These are phyloP conservation scores for Vaccinium macrocarpon DNA, from an alignment of 148 eudicot genomes.

Conservation along the genomic window DNA sequence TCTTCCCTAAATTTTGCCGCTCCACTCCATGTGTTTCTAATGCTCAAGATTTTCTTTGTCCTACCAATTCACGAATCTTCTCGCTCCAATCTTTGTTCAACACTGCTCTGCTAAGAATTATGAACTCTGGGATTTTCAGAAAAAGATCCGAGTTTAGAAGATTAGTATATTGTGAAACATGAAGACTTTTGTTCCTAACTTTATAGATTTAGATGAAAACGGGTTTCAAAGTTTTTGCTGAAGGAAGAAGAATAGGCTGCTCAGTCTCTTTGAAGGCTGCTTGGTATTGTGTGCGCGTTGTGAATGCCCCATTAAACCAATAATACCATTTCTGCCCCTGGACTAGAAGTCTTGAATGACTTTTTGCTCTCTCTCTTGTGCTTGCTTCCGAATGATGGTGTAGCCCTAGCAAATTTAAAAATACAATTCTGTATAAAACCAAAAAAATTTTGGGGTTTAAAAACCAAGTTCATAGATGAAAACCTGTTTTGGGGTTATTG, in stretches of 20 bases:
- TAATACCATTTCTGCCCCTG: too few relatives aligned
- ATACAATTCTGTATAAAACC: not conserved
- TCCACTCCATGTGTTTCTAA: not conserved
- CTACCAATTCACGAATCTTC: not conserved
- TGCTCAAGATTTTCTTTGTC: not conserved
- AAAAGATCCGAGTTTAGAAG: not conserved
- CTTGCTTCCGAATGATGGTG: not conserved
- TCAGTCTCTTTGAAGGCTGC: not conserved
- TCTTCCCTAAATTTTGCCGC: not conserved
- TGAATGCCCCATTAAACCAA: too few relatives aligned
- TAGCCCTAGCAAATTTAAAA: not conserved
- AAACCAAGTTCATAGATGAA: not conserved
- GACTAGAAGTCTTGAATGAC: too few relatives aligned
- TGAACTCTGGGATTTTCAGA: not conserved
- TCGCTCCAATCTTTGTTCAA: not conserved
- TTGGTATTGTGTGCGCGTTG: not conserved
- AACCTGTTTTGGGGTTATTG: not conserved
- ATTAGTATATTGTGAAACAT: not conserved
- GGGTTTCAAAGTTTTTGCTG: not conserved
- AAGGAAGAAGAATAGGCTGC: not conserved
- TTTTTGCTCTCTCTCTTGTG: too few relatives aligned
- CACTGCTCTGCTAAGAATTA: not conserved
- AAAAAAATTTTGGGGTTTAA: not conserved
- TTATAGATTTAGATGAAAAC: not conserved
- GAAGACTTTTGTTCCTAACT: conserved; percentile 3